Percentiles rank a stretch among this genome's conserved stretches.
Conservation (phyloP, 257 asterid species). For the Ilex aquifolium region DNA sequence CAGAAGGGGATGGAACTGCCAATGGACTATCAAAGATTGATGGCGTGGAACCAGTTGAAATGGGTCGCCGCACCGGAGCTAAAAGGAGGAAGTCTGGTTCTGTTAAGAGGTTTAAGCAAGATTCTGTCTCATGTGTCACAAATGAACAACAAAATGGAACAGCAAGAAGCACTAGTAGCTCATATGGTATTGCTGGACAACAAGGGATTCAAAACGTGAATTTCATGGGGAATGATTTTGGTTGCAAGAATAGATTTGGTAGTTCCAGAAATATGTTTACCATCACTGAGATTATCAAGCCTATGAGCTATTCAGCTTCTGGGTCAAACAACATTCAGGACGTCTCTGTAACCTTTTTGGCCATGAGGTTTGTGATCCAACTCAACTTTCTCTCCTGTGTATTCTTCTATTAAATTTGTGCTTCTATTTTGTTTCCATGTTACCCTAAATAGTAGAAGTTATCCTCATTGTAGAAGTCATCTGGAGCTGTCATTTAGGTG, state of each 20-base stretch:
- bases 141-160: constrained; percentile 31
- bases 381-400: constrained; percentile 11
- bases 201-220: constrained; percentile 28
- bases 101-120: constrained; percentile 80
- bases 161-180: constrained; percentile 1
- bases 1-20: constrained; percentile 22
- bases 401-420: constrained; percentile 1
- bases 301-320: constrained; percentile 58
- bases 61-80: constrained; percentile 73
- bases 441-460: no score
- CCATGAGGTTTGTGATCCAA: constrained; percentile 66
- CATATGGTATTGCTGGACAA: constrained; percentile 18
- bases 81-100: constrained; percentile 85
- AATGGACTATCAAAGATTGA: constrained; percentile 36
- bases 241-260: constrained; percentile 32
- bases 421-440: not conserved
- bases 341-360: constrained; percentile 64
- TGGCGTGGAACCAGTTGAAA: constrained; percentile 31
- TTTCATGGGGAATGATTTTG: constrained; percentile 19
- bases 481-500: no score
- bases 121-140: constrained; percentile 25
- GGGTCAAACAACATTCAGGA: constrained; percentile 50
- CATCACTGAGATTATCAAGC: constrained; percentile 65
- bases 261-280: constrained; percentile 42
- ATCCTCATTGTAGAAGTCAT: no score